phyloP scores from a whole-genome alignment of 129 eudicot species.

The Mikania micrantha region DNA sequence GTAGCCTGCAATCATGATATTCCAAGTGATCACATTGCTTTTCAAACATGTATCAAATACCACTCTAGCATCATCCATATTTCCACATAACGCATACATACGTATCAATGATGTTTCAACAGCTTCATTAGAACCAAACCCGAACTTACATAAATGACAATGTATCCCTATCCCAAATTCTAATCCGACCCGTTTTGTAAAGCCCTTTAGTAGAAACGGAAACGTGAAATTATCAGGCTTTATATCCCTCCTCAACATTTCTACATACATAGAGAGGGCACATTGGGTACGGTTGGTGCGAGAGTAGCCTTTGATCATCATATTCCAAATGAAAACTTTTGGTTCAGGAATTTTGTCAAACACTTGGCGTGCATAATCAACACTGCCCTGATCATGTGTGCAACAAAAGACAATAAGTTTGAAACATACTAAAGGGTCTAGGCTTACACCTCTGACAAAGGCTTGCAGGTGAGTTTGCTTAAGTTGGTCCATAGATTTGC shows the following conservation, averaged over 20 bases:
- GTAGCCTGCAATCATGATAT: constrained; percentile 45
- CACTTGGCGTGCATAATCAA: constrained; percentile 41
- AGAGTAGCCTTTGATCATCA: constrained; percentile 43
- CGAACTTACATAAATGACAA: constrained; percentile 39
- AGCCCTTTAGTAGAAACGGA: constrained; percentile 45
- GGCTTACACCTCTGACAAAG: constrained; percentile 25
- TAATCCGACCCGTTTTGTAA: constrained; percentile 12
- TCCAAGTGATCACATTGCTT: constrained; percentile 36
- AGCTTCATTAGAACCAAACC: constrained; percentile 27
- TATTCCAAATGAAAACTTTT: constrained; percentile 40
- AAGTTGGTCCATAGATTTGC: constrained; percentile 50
- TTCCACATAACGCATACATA: constrained; percentile 31
- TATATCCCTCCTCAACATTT: constrained; percentile 34
- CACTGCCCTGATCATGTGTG: background rate
- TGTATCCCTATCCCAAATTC: constrained; percentile 30
- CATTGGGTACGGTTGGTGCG: background rate
- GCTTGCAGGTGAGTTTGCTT: constrained; percentile 39
- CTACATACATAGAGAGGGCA: constrained; percentile 24
- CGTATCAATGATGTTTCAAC: constrained; percentile 35
- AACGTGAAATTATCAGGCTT: constrained; percentile 45
- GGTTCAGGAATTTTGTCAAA: constrained; percentile 45
- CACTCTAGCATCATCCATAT: constrained; percentile 29
- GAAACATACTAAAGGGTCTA: constrained; percentile 14
- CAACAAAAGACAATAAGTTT: constrained; percentile 34
- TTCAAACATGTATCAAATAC: constrained; percentile 33